Percentiles rank a stretch among this genome's conserved stretches.
Conservation (phyloP, 441 rosid species). For the Capsella rubella region DNA sequence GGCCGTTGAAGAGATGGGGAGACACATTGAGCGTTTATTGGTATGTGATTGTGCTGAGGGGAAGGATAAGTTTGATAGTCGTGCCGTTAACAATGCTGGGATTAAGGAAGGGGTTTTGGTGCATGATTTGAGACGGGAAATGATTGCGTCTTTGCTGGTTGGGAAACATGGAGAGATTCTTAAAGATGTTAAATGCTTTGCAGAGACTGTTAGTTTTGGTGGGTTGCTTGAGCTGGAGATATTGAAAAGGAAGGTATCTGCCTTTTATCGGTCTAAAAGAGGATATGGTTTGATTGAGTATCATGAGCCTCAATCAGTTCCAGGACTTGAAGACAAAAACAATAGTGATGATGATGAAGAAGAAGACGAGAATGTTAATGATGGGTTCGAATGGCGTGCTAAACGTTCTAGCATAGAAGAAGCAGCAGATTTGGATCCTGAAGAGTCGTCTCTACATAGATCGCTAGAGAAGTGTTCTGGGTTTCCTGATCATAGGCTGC, state of each 20-base stretch:
- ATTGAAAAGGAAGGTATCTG: conserved; percentile 71
- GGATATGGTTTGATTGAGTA: conserved; percentile 52
- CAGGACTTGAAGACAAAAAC: conserved; percentile 72
- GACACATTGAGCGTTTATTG: conserved; percentile 59
- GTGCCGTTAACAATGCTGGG: conserved; percentile 69
- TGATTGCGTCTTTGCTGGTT: conserved; percentile 49
- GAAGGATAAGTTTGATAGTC: conserved; percentile 45
- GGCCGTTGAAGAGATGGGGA: conserved; percentile 70
- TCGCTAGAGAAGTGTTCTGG: conserved; percentile 48
- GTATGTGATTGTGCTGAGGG: conserved; percentile 35
- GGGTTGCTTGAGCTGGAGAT: conserved; percentile 58
- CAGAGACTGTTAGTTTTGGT: conserved; percentile 46
- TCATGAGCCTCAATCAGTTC: conserved; percentile 60
- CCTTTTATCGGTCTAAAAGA: conserved; percentile 64
- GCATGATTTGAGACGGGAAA: conserved; percentile 61
- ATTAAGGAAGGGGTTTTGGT: conserved; percentile 71
- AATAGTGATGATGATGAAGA: conserved; percentile 30
- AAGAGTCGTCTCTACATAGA: conserved; percentile 25
- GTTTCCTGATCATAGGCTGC: conserved; percentile 48
- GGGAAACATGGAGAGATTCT: conserved; percentile 39
- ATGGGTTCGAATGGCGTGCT: conserved; percentile 19
- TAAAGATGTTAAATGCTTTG: conserved; percentile 51
- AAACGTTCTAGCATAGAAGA: conserved; percentile 12
- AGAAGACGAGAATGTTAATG: conserved; percentile 8
- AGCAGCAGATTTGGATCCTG: conserved; percentile 9